Conservation (phyloP, 257 asterid species). For the Marsdenia floribunda region DNA sequence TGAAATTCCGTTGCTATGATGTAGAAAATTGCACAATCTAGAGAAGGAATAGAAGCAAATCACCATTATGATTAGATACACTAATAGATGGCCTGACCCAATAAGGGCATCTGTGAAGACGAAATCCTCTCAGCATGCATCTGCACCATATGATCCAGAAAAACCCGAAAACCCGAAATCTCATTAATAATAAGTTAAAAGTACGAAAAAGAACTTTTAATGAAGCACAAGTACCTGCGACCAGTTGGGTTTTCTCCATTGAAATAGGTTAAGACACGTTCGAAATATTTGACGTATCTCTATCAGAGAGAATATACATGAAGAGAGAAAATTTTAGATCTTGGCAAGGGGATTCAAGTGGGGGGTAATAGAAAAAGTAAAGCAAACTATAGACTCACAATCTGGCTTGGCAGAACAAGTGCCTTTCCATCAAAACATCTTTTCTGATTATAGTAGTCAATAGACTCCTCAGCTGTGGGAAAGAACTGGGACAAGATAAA, state of each 20-base stretch:
- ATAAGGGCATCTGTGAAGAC: slow-evolving; percentile 90
- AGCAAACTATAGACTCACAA: slow-evolving; percentile 45
- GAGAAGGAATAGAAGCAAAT: slow-evolving; percentile 1
- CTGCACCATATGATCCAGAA: slow-evolving; percentile 37
- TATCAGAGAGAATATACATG: slow-evolving; percentile 21
- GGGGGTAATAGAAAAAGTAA: neutral
- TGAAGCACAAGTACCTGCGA: slow-evolving; percentile 55
- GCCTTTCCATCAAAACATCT: slow-evolving; percentile 93
- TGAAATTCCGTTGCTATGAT: neutral
- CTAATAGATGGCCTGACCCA: slow-evolving; percentile 94
- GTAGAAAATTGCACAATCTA: neutral
- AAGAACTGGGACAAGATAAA: slow-evolving; percentile 57
- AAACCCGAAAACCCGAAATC: neutral
- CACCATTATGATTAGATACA: slow-evolving; percentile 85
- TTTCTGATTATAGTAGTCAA: slow-evolving; percentile 93
- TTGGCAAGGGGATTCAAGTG: neutral
- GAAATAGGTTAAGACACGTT: slow-evolving; percentile 75
- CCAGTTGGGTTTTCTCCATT: slow-evolving; percentile 98
- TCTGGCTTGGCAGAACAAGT: slow-evolving; percentile 97
- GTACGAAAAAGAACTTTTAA: neutral
- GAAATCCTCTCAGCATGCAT: slow-evolving; percentile 96
- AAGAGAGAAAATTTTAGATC: neutral
- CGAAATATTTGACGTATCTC: slow-evolving; percentile 98
- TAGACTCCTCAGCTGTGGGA: slow-evolving; percentile 97
- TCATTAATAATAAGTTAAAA: neutral